Evolutionary conservation across 495 filamentous ascomycete genomes (phyloP).

Genomic region (Haplographium delicatum): DNA sequence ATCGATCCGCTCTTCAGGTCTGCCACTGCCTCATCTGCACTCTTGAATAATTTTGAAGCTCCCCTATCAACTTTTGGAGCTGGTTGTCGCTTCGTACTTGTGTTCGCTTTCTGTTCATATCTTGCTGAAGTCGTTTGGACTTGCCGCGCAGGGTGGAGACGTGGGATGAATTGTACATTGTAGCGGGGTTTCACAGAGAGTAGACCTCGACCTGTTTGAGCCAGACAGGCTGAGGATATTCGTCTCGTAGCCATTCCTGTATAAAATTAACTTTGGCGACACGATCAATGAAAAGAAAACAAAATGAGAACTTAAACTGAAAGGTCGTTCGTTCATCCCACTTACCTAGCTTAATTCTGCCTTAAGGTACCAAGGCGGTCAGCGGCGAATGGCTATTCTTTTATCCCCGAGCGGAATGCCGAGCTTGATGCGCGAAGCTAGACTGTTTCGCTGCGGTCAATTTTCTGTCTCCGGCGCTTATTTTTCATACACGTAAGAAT

Average conservation of each 20-base stretch:
- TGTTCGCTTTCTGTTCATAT: slow-evolving; percentile 18
- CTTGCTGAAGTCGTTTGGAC: slow-evolving; percentile 7
- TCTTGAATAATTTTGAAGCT: slow-evolving; percentile 48
- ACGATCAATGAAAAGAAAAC: neutral
- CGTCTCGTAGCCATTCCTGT: slow-evolving; percentile 12
- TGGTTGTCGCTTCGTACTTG: slow-evolving; percentile 16
- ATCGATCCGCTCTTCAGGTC: slow-evolving; percentile 54
- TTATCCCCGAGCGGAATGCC: neutral
- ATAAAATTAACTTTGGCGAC: neutral
- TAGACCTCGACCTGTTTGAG: neutral
- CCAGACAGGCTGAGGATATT: slow-evolving; percentile 11
- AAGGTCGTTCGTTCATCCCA: too few species aligned
- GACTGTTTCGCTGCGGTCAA: too few species aligned
- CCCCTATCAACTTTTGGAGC: slow-evolving; percentile 31
- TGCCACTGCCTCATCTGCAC: slow-evolving; percentile 55
- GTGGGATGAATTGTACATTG: slow-evolving; percentile 2
- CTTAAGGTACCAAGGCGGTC: neutral
- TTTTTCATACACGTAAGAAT: too few species aligned
- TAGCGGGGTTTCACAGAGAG: slow-evolving; percentile 1
- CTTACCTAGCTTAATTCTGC: too few species aligned
- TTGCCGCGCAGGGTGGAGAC: neutral
- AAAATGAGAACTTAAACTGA: too few species aligned
- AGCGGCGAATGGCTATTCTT: neutral
- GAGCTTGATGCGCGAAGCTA: too few species aligned
- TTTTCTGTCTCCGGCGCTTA: neutral